phyloP scores from a whole-genome alignment of 768 basidiomycete genomes.

The Amanita fuliginea region DNA sequence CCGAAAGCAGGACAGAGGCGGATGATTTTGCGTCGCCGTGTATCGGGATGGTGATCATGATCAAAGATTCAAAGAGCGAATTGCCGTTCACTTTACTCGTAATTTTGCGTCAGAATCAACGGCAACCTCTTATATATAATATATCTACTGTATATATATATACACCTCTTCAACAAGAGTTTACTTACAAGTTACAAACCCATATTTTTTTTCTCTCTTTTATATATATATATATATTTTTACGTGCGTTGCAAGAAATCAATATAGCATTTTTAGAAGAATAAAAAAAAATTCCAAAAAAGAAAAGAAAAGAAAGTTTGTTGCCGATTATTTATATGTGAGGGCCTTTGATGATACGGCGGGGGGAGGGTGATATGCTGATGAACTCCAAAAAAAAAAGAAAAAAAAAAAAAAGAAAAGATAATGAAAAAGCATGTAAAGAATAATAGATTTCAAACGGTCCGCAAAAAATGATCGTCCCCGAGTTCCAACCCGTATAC shows the following conservation, averaged over 20 bases:
- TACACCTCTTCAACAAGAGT: too few species aligned
- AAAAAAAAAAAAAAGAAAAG: neutral
- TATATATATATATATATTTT: too few species aligned
- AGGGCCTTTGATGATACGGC: too few species aligned
- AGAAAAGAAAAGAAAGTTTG: too few species aligned
- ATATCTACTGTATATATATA: too few species aligned
- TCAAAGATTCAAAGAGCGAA: too few species aligned
- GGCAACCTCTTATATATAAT: too few species aligned
- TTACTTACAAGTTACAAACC: too few species aligned
- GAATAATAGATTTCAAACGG: too few species aligned
- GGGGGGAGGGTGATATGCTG: neutral
- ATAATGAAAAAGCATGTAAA: neutral
- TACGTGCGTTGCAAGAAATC: neutral
- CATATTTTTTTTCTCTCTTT: too few species aligned
- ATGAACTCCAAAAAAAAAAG: neutral
- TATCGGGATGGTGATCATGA: slow-evolving; percentile 24
- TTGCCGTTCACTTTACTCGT: too few species aligned
- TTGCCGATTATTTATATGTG: neutral
- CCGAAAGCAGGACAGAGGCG: slow-evolving; percentile 27
- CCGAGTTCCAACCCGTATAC: slow-evolving; percentile 1
- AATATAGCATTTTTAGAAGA: neutral
- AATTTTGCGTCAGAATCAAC: too few species aligned
- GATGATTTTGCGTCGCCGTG: slow-evolving; percentile 33
- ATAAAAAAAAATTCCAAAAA: neutral
- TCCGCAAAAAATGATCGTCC: neutral